A percentile compares a stretch with the other conserved stretches of the same genome.
These are phyloP conservation scores for Suillus paluster DNA, from an alignment of 768 basidiomycete species.

Conservation along the genomic window DNA sequence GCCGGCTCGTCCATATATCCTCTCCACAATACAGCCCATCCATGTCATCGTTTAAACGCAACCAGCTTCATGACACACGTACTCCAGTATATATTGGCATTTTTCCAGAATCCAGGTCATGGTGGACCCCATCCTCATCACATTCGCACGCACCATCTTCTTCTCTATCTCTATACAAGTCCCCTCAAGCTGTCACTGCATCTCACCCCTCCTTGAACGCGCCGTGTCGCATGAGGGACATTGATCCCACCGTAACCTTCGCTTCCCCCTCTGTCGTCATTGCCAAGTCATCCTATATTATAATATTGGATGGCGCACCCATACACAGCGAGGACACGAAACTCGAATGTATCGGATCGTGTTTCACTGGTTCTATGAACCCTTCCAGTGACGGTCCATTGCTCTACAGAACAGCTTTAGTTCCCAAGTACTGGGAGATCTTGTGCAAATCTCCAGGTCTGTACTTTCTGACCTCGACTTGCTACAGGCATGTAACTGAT, in stretches of 20 bases:
- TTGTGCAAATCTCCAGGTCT: conserved; percentile 59
- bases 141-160: not conserved
- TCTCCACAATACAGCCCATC: conserved; percentile 17
- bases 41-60: conserved; percentile 28
- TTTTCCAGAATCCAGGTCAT: conserved; percentile 23
- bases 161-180: conserved; percentile 1
- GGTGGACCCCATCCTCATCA: not conserved
- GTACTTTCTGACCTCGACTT: not conserved
- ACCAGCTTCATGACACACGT: conserved; percentile 26
- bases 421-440: conserved; percentile 67
- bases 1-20: too few relatives aligned
- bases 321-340: conserved; percentile 42
- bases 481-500: conserved; percentile 22
- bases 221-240: conserved; percentile 57
- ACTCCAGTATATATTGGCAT: conserved; percentile 40
- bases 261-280: conserved; percentile 49
- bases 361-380: conserved; percentile 29
- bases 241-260: conserved; percentile 74
- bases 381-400: conserved; percentile 37
- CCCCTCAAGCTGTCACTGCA: not conserved
- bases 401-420: conserved; percentile 65
- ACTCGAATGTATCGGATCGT: conserved; percentile 36
- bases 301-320: conserved; percentile 47
- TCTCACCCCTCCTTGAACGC: conserved; percentile 22
- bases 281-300: conserved; percentile 59